phyloP scores from a whole-genome alignment of 768 basidiomycete genomes.

The Leccinum broughii region DNA sequence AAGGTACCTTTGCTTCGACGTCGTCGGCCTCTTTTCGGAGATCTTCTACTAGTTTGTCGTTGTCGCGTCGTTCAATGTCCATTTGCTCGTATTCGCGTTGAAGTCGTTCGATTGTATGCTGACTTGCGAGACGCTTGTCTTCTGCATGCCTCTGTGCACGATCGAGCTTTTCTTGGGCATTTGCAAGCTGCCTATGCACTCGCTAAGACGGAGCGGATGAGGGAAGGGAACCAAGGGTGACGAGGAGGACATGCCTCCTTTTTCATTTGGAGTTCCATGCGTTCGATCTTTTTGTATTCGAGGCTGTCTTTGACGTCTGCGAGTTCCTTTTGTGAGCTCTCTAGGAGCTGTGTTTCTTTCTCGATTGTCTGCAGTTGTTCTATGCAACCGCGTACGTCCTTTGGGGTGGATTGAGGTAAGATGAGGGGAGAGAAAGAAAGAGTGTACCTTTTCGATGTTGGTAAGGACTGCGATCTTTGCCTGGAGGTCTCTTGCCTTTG shows the following conservation, averaged over 20 bases:
- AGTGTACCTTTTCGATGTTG: conserved; percentile 71
- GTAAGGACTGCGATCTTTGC: conserved; percentile 69
- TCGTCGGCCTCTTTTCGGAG: conserved; percentile 68
- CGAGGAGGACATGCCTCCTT: conserved; percentile 53
- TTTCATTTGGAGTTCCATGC: conserved; percentile 63
- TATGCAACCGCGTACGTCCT: conserved; percentile 72
- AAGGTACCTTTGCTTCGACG: conserved; percentile 59
- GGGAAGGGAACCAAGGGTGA: neutral
- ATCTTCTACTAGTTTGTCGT: conserved; percentile 78
- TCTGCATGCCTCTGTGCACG: conserved; percentile 77
- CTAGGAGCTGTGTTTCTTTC: conserved; percentile 63
- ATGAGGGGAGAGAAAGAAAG: neutral
- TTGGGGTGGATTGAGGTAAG: neutral
- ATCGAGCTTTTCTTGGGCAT: conserved; percentile 81
- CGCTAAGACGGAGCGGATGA: conserved; percentile 47
- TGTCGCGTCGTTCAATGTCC: conserved; percentile 72
- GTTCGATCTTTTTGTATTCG: conserved; percentile 73
- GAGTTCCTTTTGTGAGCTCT: conserved; percentile 64
- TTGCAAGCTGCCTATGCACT: conserved; percentile 73
- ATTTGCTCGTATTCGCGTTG: conserved; percentile 80
- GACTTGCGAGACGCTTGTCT: conserved; percentile 74
- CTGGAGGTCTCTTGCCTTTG: conserved; percentile 76
- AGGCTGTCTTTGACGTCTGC: conserved; percentile 66
- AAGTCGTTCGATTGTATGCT: conserved; percentile 71
- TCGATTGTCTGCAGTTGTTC: conserved; percentile 79